Conservation (phyloP, 805 yeast species). For the Candida adriatica region DNA sequence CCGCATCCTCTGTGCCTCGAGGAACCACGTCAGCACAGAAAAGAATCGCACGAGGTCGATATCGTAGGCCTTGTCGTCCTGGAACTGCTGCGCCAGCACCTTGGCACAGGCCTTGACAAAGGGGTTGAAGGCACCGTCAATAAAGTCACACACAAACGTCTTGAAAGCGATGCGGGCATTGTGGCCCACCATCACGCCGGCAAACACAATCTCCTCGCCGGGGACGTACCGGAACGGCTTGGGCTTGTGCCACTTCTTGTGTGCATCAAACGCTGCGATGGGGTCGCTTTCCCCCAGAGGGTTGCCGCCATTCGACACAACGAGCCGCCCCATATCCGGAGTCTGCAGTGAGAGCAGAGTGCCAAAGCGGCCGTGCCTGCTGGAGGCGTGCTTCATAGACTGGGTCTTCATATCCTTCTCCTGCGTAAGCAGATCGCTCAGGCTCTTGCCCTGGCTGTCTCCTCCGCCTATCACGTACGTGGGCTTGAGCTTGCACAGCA, state of each 20-base stretch:
- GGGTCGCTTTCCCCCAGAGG: conserved; percentile 43
- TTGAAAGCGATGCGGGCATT: conserved; percentile 7
- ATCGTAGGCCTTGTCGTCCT: conserved; percentile 4
- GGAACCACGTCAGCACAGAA: conserved; percentile 66
- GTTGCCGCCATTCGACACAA: conserved; percentile 71
- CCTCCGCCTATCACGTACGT: conserved; percentile 9
- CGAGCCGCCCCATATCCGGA: conserved; percentile 47
- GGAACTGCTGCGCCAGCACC: conserved; percentile 35
- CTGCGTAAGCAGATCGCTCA: conserved; percentile 41
- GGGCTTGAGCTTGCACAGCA: conserved; percentile 50
- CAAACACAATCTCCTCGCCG: conserved; percentile 25
- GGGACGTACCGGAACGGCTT: conserved; percentile 21
- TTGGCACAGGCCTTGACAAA: conserved; percentile 47
- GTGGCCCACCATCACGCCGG: conserved; percentile 20
- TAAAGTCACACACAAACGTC: conserved; percentile 48
- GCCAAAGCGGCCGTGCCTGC: conserved; percentile 90
- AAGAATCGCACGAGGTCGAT: conserved; percentile 37
- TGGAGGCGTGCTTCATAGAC: conserved; percentile 44
- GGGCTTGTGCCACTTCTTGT: conserved; percentile 58
- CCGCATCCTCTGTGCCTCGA: conserved; percentile 51
- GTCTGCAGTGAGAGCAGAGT: conserved; percentile 70
- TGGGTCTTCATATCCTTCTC: conserved; percentile 50
- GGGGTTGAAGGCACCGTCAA: conserved; percentile 71
- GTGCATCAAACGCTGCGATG: conserved; percentile 56
- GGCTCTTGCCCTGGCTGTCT: conserved; percentile 4